Base-by-base conservation (phyloP, 176 grass and related monocot species). In the barley (Hordeum vulgare) region DNA sequence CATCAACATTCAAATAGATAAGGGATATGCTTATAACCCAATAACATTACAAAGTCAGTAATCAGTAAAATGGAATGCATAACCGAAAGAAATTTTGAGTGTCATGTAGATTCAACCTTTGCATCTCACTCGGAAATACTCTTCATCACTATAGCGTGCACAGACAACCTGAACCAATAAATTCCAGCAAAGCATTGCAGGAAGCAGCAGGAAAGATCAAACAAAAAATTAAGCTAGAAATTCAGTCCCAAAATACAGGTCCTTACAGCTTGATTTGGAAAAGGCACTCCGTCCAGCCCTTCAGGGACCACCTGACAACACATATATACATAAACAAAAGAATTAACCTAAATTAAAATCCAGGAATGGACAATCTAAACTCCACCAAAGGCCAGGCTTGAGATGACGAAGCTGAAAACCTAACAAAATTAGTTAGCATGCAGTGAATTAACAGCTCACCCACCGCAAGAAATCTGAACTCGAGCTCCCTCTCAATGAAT, bases 381-480 rank as follows among this genome's bases (percentile, higher is more conserved):
- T 76, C 21, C 67, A 66, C 11, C 49, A 82, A 77, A 61, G 14
- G 61, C 49, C 27, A 70, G 10, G 1, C 11, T 77, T 41, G 42
- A 61, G 39, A 75, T 9, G 25, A 67, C 18, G 26, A 83, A 80
- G 84, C 21, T 80, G 26, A 80, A 74, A 33, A 74, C 35, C 25
- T 54, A 85, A 81, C 27, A 14, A 69, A 33, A 81, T 37, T 1
- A 0, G 23, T 31, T 67, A 60, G 11, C 58, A 86, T 77, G 10
- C 8, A 31, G 17, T 61, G 23, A 61, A 79, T 61, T 67, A 29
- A 51, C 2, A 69, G 49, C 12, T 70, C 18, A 86, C 90, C 76
- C 74, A 99, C 96, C 59, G 87, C 83, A 85, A 99, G 86, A 84
- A 96, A 99, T 77, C 89, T 94, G 76, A 99, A 99, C 51, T 99